Conservation (phyloP, 495 filamentous ascomycete species). For the Hypoxylon rickii region DNA sequence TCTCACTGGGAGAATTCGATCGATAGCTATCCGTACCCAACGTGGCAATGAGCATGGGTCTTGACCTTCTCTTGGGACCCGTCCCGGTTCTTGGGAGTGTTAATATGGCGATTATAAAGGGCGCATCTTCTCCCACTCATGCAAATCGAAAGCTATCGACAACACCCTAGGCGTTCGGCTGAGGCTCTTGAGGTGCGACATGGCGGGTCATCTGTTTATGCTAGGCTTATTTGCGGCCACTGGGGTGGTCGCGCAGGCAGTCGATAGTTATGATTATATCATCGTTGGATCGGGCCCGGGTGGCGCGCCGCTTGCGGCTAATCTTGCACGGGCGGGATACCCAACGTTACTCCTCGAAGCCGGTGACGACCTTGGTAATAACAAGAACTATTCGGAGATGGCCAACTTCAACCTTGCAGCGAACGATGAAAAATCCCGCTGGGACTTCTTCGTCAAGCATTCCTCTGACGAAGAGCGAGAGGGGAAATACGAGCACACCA, state of each 20-base stretch:
- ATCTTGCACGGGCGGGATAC: slow-evolving; percentile 63
- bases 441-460: slow-evolving; percentile 59
- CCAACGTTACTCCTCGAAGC: slow-evolving; percentile 67
- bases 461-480: slow-evolving; percentile 49
- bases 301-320: slow-evolving; percentile 64
- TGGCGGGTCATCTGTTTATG: slow-evolving; percentile 25
- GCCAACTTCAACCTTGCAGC: slow-evolving; percentile 48
- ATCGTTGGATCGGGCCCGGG: slow-evolving; percentile 69
- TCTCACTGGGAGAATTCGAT: slow-evolving; percentile 2
- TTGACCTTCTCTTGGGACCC: slow-evolving; percentile 10
- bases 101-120: slow-evolving; percentile 15
- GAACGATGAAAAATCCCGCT: slow-evolving; percentile 53
- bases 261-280: slow-evolving; percentile 63
- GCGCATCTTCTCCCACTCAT: no score
- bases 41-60: slow-evolving; percentile 8
- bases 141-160: no score
- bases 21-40: slow-evolving; percentile 18
- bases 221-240: slow-evolving; percentile 38
- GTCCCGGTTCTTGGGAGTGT: neutral
- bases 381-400: slow-evolving; percentile 49
- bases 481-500: slow-evolving; percentile 49
- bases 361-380: slow-evolving; percentile 62
- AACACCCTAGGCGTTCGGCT: no score
- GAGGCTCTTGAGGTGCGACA: neutral
- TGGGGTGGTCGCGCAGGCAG: slow-evolving; percentile 29